A percentile compares a stretch with the other conserved stretches of the same genome.
These are phyloP conservation scores for Athelia sp. DNA, from an alignment of 1,284 basidiomycete species.

Conservation along the genomic window DNA sequence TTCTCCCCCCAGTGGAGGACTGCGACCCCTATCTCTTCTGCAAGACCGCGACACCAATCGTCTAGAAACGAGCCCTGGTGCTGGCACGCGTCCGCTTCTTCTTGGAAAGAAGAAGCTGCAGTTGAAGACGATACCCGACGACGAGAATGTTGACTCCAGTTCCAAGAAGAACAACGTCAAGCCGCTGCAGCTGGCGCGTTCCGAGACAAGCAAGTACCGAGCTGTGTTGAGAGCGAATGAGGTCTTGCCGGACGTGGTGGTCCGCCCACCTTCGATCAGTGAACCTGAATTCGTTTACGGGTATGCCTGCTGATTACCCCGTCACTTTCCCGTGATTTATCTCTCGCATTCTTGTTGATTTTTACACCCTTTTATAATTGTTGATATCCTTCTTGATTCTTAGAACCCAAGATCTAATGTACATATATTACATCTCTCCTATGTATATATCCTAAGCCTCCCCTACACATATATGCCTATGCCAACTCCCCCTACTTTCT, in stretches of 20 bases:
- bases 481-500: background rate
- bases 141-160: constrained; percentile 37
- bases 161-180: constrained; percentile 32
- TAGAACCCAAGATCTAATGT: background rate
- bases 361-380: background rate
- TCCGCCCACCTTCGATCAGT: constrained; percentile 38
- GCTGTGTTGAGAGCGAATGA: constrained; percentile 37
- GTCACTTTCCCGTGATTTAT: constrained; percentile 28
- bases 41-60: constrained; percentile 48
- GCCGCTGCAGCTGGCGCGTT: constrained; percentile 51
- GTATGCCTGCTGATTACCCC: background rate
- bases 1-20: constrained; percentile 37
- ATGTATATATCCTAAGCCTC: background rate
- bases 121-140: constrained; percentile 20
- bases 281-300: constrained; percentile 29
- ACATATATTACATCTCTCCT: background rate
- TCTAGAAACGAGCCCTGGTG: constrained; percentile 11
- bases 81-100: constrained; percentile 44
- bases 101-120: constrained; percentile 48
- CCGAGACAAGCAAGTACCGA: constrained; percentile 57
- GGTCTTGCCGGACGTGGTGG: constrained; percentile 38
- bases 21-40: constrained; percentile 61
- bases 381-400: background rate
- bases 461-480: background rate
- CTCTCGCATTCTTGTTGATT: constrained; percentile 6